Evolutionary conservation across 2,329 filamentous ascomycete genomes (phyloP).

Genomic region (Teratosphaeriaceae sp.): DNA sequence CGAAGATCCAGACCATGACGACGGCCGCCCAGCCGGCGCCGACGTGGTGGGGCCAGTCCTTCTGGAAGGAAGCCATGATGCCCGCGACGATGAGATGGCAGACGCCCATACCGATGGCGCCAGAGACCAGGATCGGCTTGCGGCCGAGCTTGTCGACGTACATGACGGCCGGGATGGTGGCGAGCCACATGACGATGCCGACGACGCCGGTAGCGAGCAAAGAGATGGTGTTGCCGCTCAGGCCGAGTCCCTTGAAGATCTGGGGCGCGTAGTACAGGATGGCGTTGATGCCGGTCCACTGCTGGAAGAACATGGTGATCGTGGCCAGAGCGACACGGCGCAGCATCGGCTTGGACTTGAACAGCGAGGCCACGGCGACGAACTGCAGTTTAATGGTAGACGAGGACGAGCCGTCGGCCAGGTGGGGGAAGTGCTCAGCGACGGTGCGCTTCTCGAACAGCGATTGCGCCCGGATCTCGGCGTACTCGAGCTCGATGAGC

Average conservation of each 20-base stretch:
- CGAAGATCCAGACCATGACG: slow-evolving; percentile 67
- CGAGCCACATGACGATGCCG: slow-evolving; percentile 63
- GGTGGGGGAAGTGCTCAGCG: slow-evolving; percentile 55
- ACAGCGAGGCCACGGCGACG: slow-evolving; percentile 33
- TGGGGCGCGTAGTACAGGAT: slow-evolving; percentile 44
- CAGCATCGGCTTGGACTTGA: slow-evolving; percentile 58
- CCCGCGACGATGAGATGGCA: slow-evolving; percentile 43
- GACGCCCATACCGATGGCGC: slow-evolving; percentile 30
- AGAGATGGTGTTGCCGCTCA: slow-evolving; percentile 42
- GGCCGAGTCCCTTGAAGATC: slow-evolving; percentile 43
- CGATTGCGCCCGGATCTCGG: slow-evolving; percentile 74
- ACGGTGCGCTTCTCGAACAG: slow-evolving; percentile 61
- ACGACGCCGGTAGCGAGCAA: slow-evolving; percentile 66
- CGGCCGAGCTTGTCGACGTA: slow-evolving; percentile 52
- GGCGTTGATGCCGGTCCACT: slow-evolving; percentile 34
- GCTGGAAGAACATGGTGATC: slow-evolving; percentile 8
- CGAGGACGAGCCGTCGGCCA: slow-evolving; percentile 13
- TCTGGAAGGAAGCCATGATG: slow-evolving; percentile 52
- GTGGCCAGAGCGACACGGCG: slow-evolving; percentile 56
- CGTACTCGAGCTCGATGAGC: slow-evolving; percentile 64
- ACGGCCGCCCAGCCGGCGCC: slow-evolving; percentile 65
- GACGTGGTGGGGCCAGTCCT: slow-evolving; percentile 50
- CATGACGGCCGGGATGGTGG: slow-evolving; percentile 59
- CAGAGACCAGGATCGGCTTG: slow-evolving; percentile 32
- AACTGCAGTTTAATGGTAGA: slow-evolving; percentile 14